Evolutionary conservation across 2,329 filamentous ascomycete species (phyloP), one percentile per base, ranked within the genome.

Genomic region (Chaetomium strumarium): DNA sequence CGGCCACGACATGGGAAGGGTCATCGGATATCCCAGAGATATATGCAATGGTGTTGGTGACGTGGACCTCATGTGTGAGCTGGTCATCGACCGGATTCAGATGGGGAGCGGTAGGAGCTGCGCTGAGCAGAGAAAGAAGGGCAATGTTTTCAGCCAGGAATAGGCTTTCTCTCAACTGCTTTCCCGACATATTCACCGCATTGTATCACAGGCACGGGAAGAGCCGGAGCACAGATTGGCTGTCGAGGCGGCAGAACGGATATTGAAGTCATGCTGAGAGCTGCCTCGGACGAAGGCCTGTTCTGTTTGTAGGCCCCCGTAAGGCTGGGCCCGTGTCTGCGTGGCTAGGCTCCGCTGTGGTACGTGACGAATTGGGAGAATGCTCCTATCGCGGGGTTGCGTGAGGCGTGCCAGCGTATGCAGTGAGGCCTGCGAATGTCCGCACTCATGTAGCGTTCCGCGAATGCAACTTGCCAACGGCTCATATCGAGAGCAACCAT

Each of bases 21-120:
- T 55, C 36, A 24, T 59, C 55, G 4, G 60, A 61, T 29, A 62
- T 33, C 0, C 51, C 49, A 5, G 49, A 50, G 9, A 62, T 45
- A 14, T 58, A 58, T 3, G 58, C 56, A 6, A 62, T 14, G 1
- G 48, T 50, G 5, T 36, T 51, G 5, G 57, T 31, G 19, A 60
- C 13, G 36, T 19, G 19, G 4, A 20, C 13, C 24, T 62, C 60
- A 12, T 36, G 9, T 51, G 49, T 0, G 58, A 55, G 17, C n/a
- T 60, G 42, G 1, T 47, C 17, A 2, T 19, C 5, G 10, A 24
- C 6, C 11, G n/a, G 10, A 16, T 61, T 60, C 34, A 2, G 31
- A 6, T 51, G 14, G 11, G 46, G 42, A 16, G 14, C 6, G 14
- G n/a, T 29, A 5, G 55, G 51, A 12, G 52, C 31, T 13, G 40